Evolutionary conservation across 495 filamentous ascomycete genomes (phyloP), one percentile per base, ranked within the genome.

Genomic region (Penicillium flavigenum): DNA sequence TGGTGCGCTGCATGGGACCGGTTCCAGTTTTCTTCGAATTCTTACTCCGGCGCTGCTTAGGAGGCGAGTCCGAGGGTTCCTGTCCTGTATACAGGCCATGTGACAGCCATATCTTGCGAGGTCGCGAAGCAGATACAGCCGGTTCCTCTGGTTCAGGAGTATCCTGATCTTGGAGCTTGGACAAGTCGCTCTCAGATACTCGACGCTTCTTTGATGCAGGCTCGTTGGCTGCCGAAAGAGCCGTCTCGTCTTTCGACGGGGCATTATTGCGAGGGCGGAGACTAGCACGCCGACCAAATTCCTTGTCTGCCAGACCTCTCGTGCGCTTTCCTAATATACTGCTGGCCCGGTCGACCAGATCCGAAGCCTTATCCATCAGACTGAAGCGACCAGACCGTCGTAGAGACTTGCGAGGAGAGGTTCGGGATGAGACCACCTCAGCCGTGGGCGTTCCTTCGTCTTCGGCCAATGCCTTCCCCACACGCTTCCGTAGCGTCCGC

Each of bases 71-170:
- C 55, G 88, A 83, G 2, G 81, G 80, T 32, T 89, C 82, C 65
- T 97, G 94, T 17, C 93, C 94, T 4, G 90, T 83, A 65, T 95
- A 98, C n/a, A 98, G 72, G 2, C 93, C 93, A 64, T 91, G 87
- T 53, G 80, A 74, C 48, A 92, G 67, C 86, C 89, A 97, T 38
- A 83, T 79, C 78, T 92, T 95, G 38, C 65, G 63, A 46, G 64
- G 66, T 27, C 70, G 72, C 5, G 81, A 73, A 26, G 70, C 47
- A 49, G 67, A 55, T 12, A 62, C 42, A 2, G 63, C 61, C n/a
- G 74, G 64, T 48, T 75, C 75, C 29, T 76, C 71, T 38, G 74
- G 66, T 5, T 60, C 62, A 36, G 63, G 56, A 11, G 63, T 61
- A 63, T 72, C 64, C 49, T 76, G 62, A 39, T 74, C 63, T 58